These are phyloP conservation scores for Gryganskiella cystojenkinii DNA, from an alignment of 192 early-diverging fungal genomes.

Conservation along the genomic window DNA sequence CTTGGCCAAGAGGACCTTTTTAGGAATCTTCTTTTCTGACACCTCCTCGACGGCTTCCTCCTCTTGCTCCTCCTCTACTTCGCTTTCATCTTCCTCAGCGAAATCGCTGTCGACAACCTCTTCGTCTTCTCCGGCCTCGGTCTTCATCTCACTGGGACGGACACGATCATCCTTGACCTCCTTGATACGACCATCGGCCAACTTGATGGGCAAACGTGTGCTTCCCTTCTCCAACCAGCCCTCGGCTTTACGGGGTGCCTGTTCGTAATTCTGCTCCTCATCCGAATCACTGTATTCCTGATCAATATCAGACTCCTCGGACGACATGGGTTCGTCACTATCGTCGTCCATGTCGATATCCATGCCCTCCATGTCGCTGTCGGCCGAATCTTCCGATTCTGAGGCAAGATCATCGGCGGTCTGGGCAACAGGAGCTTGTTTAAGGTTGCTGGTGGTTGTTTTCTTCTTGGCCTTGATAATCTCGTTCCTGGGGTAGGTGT, in stretches of 20 bases:
- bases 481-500: slow-evolving; percentile 33
- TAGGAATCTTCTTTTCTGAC: slow-evolving; percentile 57
- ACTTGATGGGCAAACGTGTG: slow-evolving; percentile 76
- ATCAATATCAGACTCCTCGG: slow-evolving; percentile 62
- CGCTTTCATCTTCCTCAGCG: slow-evolving; percentile 21
- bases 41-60: slow-evolving; percentile 23
- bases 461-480: slow-evolving; percentile 54
- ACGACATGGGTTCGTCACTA: slow-evolving; percentile 58
- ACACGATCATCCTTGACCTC: slow-evolving; percentile 54
- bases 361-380: slow-evolving; percentile 54
- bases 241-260: slow-evolving; percentile 59
- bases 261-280: slow-evolving; percentile 77
- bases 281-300: slow-evolving; percentile 59
- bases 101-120: slow-evolving; percentile 41
- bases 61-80: slow-evolving; percentile 45
- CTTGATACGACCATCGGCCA: slow-evolving; percentile 68
- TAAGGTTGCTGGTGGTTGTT: slow-evolving; percentile 26
- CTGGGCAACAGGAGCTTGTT: slow-evolving; percentile 46
- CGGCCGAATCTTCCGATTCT: slow-evolving; percentile 26
- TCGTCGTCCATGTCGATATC: slow-evolving; percentile 66
- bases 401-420: slow-evolving; percentile 49
- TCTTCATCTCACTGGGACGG: slow-evolving; percentile 39
- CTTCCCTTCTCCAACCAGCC: slow-evolving; percentile 68
- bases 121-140: slow-evolving; percentile 18
- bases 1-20: slow-evolving; percentile 65